phyloP scores from a whole-genome alignment of 2,329 filamentous ascomycete species.

The Fusarium compactum region DNA sequence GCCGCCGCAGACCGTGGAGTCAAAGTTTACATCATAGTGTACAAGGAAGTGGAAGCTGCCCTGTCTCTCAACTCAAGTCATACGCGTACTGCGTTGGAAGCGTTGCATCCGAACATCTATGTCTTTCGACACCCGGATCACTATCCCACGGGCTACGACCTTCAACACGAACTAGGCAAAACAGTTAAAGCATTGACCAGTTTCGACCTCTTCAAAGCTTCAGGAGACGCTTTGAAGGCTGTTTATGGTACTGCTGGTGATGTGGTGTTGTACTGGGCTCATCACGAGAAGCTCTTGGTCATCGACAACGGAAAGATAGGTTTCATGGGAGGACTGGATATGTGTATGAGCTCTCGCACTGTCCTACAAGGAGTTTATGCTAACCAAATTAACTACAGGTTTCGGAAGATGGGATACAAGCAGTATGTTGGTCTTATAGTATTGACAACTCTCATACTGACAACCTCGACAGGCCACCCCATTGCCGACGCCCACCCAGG shows the following conservation, averaged over 20 bases:
- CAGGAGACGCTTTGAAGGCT: constrained; percentile 78
- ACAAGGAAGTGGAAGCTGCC: constrained; percentile 89
- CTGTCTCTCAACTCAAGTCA: constrained; percentile 61
- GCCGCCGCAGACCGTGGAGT: constrained; percentile 87
- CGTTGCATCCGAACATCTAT: constrained; percentile 50
- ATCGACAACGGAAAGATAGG: constrained; percentile 78
- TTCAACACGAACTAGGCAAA: constrained; percentile 76
- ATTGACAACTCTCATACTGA: constrained; percentile 15
- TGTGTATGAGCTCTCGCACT: constrained; percentile 64
- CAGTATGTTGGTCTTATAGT: constrained; percentile 56
- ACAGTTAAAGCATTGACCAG: constrained; percentile 64
- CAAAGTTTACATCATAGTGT: constrained; percentile 86
- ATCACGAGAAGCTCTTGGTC: constrained; percentile 91
- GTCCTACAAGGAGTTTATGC: background rate
- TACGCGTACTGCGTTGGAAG: constrained; percentile 23
- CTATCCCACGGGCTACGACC: constrained; percentile 76
- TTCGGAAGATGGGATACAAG: constrained; percentile 92
- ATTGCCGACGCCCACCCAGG: constrained; percentile 87
- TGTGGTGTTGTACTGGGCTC: constrained; percentile 89
- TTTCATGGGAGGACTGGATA: constrained; percentile 92
- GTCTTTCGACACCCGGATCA: constrained; percentile 95
- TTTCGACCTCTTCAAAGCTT: constrained; percentile 72
- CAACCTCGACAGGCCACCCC: constrained; percentile 67
- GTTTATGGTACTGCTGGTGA: constrained; percentile 86
- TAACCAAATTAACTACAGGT: constrained; percentile 54